Base-by-base conservation (phyloP, 139 green algal genomes). In the Chlamydomonas sp. region DNA sequence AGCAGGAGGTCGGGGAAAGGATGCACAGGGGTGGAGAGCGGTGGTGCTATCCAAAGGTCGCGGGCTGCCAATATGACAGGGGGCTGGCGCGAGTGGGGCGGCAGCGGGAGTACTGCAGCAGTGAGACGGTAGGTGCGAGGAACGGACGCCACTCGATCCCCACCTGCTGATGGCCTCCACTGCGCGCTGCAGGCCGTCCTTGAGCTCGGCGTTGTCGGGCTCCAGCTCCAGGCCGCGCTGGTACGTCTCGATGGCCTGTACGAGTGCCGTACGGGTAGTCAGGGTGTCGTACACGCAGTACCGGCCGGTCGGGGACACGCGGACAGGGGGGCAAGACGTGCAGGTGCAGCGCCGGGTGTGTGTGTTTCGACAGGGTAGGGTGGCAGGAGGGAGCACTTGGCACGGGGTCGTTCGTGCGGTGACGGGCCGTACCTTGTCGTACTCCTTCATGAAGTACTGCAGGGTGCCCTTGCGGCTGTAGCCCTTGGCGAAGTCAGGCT, bases 401-500 rank as follows among this genome's bases (percentile, higher is more conserved):
- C 31, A 49, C 31, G 31, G 31, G 31, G 31, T 49, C 31, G 31
- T 49, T 49, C 31, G 31, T 49, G 31, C 31, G 31, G 31, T 49
- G 31, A 49, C 31, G 31, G 31, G 31, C 31, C 31, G 31, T 49
- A 49, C 92, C 91, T 98, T 96, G 85, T 97, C 94, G 87, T 97
- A 98, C 87, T 98, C 96, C 94, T 99, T 99, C 95, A 98, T 99
- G 93, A 99, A 98, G 95, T 97, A 99, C 93, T 99, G 95, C 86
- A 98, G 92, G 79, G 95, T 90, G 58, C 95, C 97, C 95, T 99
- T 99, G 69, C 97, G 94, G 67, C 79, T 92, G 90, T 96, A 95
- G 4, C 91, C 92, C 94, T 99, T 99, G 63, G 85, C 90, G 85
- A 99, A 99, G 68, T 92, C 90, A 14, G 98, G 98, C 59, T 96